Evolutionary conservation across 176 grass and related monocot species (phyloP).

Genomic region (Eremochloa ophiuroides): DNA sequence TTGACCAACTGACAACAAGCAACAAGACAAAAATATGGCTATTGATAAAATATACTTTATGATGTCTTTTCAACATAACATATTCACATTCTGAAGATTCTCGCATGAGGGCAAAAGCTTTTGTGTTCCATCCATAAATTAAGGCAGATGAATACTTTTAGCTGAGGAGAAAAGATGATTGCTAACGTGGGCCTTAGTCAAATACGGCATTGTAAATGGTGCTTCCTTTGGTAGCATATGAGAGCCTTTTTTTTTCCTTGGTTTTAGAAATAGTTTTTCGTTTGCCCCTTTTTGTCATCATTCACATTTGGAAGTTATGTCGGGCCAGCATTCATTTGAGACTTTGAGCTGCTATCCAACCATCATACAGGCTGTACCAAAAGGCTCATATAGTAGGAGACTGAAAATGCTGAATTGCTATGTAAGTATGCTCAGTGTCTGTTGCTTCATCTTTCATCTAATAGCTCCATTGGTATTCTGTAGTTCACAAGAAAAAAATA

Average conservation of each 20-base stretch:
- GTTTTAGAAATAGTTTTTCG: slow-evolving; percentile 55
- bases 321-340: slow-evolving; percentile 13
- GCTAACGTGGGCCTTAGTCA: slow-evolving; percentile 53
- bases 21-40: slow-evolving; percentile 33
- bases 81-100: slow-evolving; percentile 39
- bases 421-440: not conserved
- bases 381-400: not conserved
- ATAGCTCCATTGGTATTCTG: not conserved
- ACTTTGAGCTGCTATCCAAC: slow-evolving; percentile 16
- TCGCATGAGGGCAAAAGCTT: slow-evolving; percentile 27
- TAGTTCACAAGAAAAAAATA: not conserved
- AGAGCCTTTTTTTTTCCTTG: slow-evolving; percentile 50
- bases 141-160: slow-evolving; percentile 34
- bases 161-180: slow-evolving; percentile 35
- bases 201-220: slow-evolving; percentile 47
- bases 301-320: slow-evolving; percentile 38
- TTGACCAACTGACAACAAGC: slow-evolving; percentile 35
- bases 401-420: not conserved
- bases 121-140: slow-evolving; percentile 34
- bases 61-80: slow-evolving; percentile 37
- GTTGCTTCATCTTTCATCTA: not conserved
- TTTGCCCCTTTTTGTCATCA: slow-evolving; percentile 47
- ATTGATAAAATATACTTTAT: slow-evolving; percentile 36
- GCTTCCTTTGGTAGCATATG: slow-evolving; percentile 40
- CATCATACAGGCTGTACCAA: slow-evolving; percentile 18